Percentiles rank a stretch among this genome's conserved stretches.
These are phyloP conservation scores for Cinnamomum chago DNA, from an alignment of 164 flowering plant genomes.

Conservation along the genomic window DNA sequence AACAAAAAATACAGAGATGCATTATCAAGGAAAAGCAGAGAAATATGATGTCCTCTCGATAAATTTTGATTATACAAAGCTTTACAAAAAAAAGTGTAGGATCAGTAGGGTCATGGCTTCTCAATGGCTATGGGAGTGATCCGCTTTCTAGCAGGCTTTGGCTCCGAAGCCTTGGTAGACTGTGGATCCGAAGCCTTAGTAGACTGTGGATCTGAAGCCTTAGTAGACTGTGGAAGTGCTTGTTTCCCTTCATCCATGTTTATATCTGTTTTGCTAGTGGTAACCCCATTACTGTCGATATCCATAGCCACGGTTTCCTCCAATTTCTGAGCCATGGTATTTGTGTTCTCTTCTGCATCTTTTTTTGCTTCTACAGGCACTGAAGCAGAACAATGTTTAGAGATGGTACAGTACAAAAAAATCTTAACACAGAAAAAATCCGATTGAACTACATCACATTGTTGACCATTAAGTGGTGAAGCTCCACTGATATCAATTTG, in stretches of 20 bases:
- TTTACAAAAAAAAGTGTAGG: not conserved
- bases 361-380: slow-evolving; percentile 24
- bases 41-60: not conserved
- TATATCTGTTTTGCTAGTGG: not conserved
- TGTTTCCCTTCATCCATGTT: slow-evolving; percentile 1
- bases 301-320: slow-evolving; percentile 10
- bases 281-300: not conserved
- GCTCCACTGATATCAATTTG: no score
- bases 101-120: slow-evolving; percentile 7
- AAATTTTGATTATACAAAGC: not conserved
- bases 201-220: not conserved
- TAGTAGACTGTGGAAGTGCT: not conserved
- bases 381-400: slow-evolving; percentile 1
- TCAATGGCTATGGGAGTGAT: slow-evolving; percentile 84
- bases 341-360: slow-evolving; percentile 22
- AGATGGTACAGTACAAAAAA: not conserved
- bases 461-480: not conserved
- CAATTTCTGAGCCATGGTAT: slow-evolving; percentile 10
- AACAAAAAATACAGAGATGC: no score
- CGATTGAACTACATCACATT: not conserved
- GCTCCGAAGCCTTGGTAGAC: slow-evolving; percentile 12
- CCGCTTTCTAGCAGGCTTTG: slow-evolving; percentile 70
- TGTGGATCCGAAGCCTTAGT: not conserved
- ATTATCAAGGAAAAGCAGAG: not conserved
- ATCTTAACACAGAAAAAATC: not conserved